A percentile compares a stretch with the other conserved stretches of the same genome.
Evolutionary conservation across 345 rosid genomes (phyloP).

Genomic region (Melastoma malabathricum): DNA sequence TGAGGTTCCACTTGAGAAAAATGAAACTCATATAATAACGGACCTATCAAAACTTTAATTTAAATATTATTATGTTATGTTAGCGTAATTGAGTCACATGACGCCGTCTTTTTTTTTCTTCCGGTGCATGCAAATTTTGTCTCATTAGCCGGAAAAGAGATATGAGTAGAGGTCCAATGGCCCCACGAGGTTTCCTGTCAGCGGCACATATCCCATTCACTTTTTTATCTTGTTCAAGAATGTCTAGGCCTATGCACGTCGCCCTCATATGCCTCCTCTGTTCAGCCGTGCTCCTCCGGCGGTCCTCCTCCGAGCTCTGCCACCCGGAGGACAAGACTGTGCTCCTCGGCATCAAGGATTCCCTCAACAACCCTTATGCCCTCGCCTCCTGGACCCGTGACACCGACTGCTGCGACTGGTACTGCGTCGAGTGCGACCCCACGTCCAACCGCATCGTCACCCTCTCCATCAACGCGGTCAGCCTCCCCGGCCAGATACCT

Average conservation of each 20-base stretch:
- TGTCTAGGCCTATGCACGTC: background rate
- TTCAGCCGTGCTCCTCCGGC: slow-evolving; percentile 1
- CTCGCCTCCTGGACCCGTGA: slow-evolving; percentile 7
- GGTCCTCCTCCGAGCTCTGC: background rate
- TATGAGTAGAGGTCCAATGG: too few species aligned
- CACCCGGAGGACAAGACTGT: slow-evolving; percentile 8
- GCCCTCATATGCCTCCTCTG: slow-evolving; percentile 6
- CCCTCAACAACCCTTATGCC: slow-evolving; percentile 6
- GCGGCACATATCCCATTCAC: background rate
- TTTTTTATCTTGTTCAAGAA: background rate
- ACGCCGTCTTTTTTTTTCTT: too few species aligned
- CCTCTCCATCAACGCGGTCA: slow-evolving; percentile 24
- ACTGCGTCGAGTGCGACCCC: slow-evolving; percentile 44
- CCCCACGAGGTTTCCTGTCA: background rate
- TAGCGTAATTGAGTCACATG: too few species aligned
- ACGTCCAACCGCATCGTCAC: slow-evolving; percentile 47
- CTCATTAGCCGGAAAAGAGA: too few species aligned
- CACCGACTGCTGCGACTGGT: slow-evolving; percentile 37
- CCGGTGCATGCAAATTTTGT: too few species aligned
- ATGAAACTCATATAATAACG: too few species aligned
- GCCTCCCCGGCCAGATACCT: slow-evolving; percentile 9
- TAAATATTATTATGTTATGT: too few species aligned
- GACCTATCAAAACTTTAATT: too few species aligned
- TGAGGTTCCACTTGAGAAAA: too few species aligned
- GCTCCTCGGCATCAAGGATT: slow-evolving; percentile 8